Base-by-base conservation (phyloP, 176 grass and related monocot species). In the Secale cereale region DNA sequence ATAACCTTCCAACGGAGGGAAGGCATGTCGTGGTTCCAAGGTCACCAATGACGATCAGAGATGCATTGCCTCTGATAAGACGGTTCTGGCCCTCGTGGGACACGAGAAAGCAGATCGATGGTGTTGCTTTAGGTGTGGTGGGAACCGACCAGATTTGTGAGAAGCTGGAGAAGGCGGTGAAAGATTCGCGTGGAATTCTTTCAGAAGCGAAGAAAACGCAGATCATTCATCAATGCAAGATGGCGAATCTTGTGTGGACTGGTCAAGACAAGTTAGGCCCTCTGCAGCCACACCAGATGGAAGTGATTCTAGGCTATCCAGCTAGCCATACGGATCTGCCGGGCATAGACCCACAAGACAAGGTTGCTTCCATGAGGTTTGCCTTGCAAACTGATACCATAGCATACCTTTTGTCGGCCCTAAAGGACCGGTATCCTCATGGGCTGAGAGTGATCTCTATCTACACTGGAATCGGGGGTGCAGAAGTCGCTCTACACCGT, bases 31-130 rank as follows among this genome's bases (percentile, higher is more conserved):
- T 87, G 14, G 60, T 82, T 60, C 93, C 89, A 13, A 92, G 78
- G 76, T 86, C 97, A 26, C 88, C 88, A 4, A 87, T 80, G 85
- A 94, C 87, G 7, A 89, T 95, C 48, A 52, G 48, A 52, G 90
- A 90, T 28, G 88, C 90, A 68, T 8, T 98, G 4, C 87, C 89
- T 54, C 72, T 85, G 69, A 91, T 81, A 74, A 86, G 30, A 26
- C 85, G 65, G 46, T 98, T 81, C 60, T 92, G 93, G 86, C 96
- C 95, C 13, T 87, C 82, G 2, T 93, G 95, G 93, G 95, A 98
- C 64, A 82, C 89, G 20, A 87, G 96, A 25, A 94, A 90, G 32
- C 63, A 92, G 25, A 46, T 98, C 1, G 72, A 36, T 74, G 50
- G 40, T 83, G 81, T 90, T 74, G 83, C 26, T 30, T 19, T 26